Base-by-base conservation (phyloP, 2,329 filamentous ascomycete genomes). In the Sclerotinia spermophila region DNA sequence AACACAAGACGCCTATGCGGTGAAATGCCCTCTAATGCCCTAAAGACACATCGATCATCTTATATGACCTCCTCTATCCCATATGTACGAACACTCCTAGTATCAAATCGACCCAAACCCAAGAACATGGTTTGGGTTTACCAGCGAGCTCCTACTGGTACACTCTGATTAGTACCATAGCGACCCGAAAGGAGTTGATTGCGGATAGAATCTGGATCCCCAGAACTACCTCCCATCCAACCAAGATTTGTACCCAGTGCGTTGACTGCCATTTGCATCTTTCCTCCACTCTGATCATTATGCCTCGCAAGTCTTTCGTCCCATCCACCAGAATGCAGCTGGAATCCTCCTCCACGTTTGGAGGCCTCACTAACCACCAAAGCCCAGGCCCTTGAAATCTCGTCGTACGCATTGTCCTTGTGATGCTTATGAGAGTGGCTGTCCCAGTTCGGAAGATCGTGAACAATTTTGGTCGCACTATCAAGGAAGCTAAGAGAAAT, bases 361-460 rank as follows among this genome's bases (percentile, higher is more conserved):
- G 92, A 90, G 2, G 94, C 93, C 81, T 99, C 96, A 72, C 90
- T 90, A 75, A 99, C 92, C 65, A 97, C 95, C 75, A 96, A 81
- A 24, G 93, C 90, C 96, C 96, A 99, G 1, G 96, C 96, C 78
- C 91, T 93, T 38, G 93, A 91, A 74, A 99, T 94, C 79, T 98
- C 96, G 77, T 99, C 95, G 79, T 99, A 99, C 10, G 95, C 94
- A 74, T 93, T 93, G 75, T 97, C 91, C 81, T 97, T 97, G 83
- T 97, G 93, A 76, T 97, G 87, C 75, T 94, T 94, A 82, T 97
- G 92, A 73, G 93, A 89, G 72, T 91, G 92, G 59, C 90, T 93
- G 75, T 96, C 92, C 94, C 94, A 99, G 78, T 97, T 88, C 4
- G 96, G 96, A 58, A 99, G 85, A 53, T 90, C 86, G 80, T 99